Percentiles rank a stretch among this genome's conserved stretches.
Conservation (phyloP, 2,329 filamentous ascomycete genomes). For the Cladobotryum protrusum region DNA sequence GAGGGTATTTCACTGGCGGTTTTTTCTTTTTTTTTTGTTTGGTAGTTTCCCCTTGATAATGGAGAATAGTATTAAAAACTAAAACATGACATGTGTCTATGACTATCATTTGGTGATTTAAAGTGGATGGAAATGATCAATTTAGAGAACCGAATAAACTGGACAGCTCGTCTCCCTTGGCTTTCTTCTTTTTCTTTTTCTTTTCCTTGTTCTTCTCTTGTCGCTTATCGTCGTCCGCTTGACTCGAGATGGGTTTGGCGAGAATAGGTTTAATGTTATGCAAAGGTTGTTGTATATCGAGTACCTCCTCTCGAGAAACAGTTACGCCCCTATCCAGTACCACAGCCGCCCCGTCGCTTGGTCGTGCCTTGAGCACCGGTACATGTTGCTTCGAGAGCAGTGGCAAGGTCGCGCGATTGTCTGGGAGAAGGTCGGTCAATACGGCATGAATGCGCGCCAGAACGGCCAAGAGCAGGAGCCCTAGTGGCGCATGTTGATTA, state of each 20-base stretch:
- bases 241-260: background rate
- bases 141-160: conserved; percentile 59
- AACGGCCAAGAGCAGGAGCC: conserved; percentile 59
- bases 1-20: conserved; percentile 17
- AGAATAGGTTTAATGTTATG: background rate
- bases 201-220: conserved; percentile 29
- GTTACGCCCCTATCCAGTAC: conserved; percentile 22
- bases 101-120: background rate
- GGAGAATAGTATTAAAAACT: conserved; percentile 3
- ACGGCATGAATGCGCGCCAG: conserved; percentile 52
- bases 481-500: conserved; percentile 65
- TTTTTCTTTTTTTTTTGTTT: conserved; percentile 19
- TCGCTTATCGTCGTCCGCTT: conserved; percentile 8
- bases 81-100: background rate
- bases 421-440: conserved; percentile 30
- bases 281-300: background rate
- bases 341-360: background rate
- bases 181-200: conserved; percentile 50
- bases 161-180: conserved; percentile 61
- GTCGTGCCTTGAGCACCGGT: background rate
- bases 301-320: conserved; percentile 22
- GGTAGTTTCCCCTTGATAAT: conserved; percentile 14
- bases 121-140: background rate
- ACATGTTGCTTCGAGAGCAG: background rate
- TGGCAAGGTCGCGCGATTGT: background rate